Evolutionary conservation across 2,329 filamentous ascomycete species (phyloP).

Genomic region (Penicillium sumatraense): DNA sequence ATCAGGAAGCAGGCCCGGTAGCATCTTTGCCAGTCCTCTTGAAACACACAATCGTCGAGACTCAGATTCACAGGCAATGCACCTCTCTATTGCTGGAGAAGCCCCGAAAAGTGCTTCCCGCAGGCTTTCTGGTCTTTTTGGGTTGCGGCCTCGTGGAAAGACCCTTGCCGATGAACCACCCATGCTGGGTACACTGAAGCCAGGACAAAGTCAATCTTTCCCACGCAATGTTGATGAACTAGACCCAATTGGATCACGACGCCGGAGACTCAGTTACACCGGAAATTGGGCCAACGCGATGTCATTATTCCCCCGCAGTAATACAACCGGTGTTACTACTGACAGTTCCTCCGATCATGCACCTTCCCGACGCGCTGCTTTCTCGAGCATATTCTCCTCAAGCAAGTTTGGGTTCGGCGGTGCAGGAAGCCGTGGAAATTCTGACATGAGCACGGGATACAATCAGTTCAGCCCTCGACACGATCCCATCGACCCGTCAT

Average conservation of each 20-base stretch:
- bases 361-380: slow-evolving; percentile 44
- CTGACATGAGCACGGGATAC: slow-evolving; percentile 45
- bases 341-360: slow-evolving; percentile 48
- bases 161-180: slow-evolving; percentile 63
- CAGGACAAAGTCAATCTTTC: slow-evolving; percentile 67
- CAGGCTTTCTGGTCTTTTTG: slow-evolving; percentile 62
- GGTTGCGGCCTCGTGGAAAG: slow-evolving; percentile 64
- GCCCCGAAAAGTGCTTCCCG: slow-evolving; percentile 52
- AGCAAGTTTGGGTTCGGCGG: slow-evolving; percentile 44
- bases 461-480: slow-evolving; percentile 53
- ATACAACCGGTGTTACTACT: slow-evolving; percentile 47
- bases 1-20: slow-evolving; percentile 48
- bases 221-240: slow-evolving; percentile 59
- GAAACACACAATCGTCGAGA: slow-evolving; percentile 47
- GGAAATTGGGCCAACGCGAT: slow-evolving; percentile 59
- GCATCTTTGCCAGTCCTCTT: slow-evolving; percentile 52
- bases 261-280: slow-evolving; percentile 62
- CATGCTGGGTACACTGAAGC: slow-evolving; percentile 61
- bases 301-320: slow-evolving; percentile 52
- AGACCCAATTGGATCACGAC: slow-evolving; percentile 55
- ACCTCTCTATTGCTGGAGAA: slow-evolving; percentile 36
- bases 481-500: slow-evolving; percentile 52
- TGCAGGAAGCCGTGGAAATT: slow-evolving; percentile 34
- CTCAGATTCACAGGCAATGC: slow-evolving; percentile 37
- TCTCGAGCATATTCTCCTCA: slow-evolving; percentile 50